Base-by-base conservation (phyloP, 306 rosid genomes). In the Glycine tomentella region DNA sequence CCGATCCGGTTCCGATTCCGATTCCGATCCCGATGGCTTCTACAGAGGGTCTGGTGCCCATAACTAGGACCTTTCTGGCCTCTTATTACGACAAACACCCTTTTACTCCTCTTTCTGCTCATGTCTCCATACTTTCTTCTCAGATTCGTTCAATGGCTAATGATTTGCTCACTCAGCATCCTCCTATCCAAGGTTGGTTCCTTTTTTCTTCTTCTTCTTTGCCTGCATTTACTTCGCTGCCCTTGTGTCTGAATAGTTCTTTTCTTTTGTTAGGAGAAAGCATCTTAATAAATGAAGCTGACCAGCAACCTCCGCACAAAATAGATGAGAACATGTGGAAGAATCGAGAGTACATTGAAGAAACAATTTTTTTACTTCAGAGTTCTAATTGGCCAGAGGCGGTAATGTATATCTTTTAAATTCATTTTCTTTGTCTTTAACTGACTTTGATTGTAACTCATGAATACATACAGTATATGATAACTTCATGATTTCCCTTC, bases 271-370 rank as follows among this genome's bases (percentile, higher is more conserved):
- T 82, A 92, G 94, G 78, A 11, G 94, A 91, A 86, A 85, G 65
- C 40, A 48, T 68, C 9, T 84, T 95, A 55, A 55, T 91, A 46
- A 59, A 84, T 16, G 97, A 95, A 87, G 88, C 86, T 33, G 87
- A 86, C 68, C 9, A 40, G 68, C 88, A 13, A 34, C 94, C 97
- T 74, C 99, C 99, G 4, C 99, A 95, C 85, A 95, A 95, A 85
- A 87, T 95, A 8, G 99, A 95, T 17, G 97, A 95, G 91, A 95
- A 95, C 86, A 87, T 93, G 98, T 95, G 99, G 99, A 95, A 91
- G 90, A 95, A 95, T 82, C 87, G 98, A 83, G 99, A 95, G 76
- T 84, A 90, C 62, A 93, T 93, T 42, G 99, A 95, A 81, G 99
- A 95, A 80, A 85, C 88, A 4, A 76, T 95, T 13, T 93, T 86